phyloP scores from a whole-genome alignment of 352 stramenopile genomes.

The Albugo candida region DNA sequence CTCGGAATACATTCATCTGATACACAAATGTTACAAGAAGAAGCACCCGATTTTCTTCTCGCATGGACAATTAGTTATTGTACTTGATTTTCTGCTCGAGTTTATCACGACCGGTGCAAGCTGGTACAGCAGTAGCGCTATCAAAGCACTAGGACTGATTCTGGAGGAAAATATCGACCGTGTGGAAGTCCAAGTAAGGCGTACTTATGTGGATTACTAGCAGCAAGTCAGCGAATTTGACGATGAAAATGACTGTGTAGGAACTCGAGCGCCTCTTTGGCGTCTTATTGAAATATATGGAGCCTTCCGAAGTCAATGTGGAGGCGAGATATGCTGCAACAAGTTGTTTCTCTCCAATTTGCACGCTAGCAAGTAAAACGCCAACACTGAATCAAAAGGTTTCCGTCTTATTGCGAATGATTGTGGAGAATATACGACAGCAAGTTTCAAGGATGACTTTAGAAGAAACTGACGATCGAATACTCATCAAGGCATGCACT shows the following conservation, averaged over 20 bases:
- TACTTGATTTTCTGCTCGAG: slow-evolving; percentile 48
- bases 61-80: slow-evolving; percentile 22
- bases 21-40: slow-evolving; percentile 58
- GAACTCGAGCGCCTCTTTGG: slow-evolving; percentile 50
- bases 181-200: slow-evolving; percentile 9
- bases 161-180: slow-evolving; percentile 65
- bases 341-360: slow-evolving; percentile 70
- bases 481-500: slow-evolving; percentile 65
- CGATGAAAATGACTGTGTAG: background rate
- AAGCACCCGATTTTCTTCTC: slow-evolving; percentile 45
- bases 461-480: slow-evolving; percentile 32
- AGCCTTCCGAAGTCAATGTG: slow-evolving; percentile 59
- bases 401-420: slow-evolving; percentile 50
- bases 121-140: slow-evolving; percentile 53
- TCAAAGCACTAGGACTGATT: slow-evolving; percentile 46
- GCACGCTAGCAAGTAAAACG: slow-evolving; percentile 38
- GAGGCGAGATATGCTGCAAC: slow-evolving; percentile 70
- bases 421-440: slow-evolving; percentile 73
- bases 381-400: slow-evolving; percentile 50
- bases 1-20: slow-evolving; percentile 55
- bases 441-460: slow-evolving; percentile 42
- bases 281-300: slow-evolving; percentile 47
- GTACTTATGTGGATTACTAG: too few species aligned
- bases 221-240: too few species aligned
- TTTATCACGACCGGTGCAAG: slow-evolving; percentile 58